Base-by-base conservation (phyloP, 306 rosid genomes). In the Elaeagnus macrophylla region DNA sequence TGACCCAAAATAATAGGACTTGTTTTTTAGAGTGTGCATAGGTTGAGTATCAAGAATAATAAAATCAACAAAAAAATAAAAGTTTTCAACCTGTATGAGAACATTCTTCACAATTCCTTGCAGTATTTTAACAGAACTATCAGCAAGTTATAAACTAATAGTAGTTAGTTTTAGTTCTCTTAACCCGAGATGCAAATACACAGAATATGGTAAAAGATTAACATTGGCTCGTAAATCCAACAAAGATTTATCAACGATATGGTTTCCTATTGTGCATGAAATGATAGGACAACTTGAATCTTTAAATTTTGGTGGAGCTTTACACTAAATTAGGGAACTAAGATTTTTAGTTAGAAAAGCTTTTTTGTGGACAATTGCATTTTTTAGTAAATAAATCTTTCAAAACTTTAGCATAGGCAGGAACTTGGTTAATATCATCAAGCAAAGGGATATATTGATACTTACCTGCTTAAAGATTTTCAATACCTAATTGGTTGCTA, bases 141-240 rank as follows among this genome's bases (percentile, higher is more conserved):
- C 6, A 0, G n/a, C 53, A 1, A 62, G 20, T 0, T 61, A 57
- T 6, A 61, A 6, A 5, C 1, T 39, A 8, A 61, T 1, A 7
- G 42, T 7, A 0, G 42, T 51, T 9, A 8, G 32, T 10, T 51
- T 39, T 1, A 39, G 6, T 12, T 49, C 40, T 1, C 25, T 11
- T 1, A 32, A 10, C 10, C 39, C 15, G 0, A 51, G 42, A 1
- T 62, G 37, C 43, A 19, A 2, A 39, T 50, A 62, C 0, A 52
- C 1, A 42, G 2, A 32, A 25, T 41, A 62, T 1, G 59, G 19
- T 8, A 35, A 9, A 0, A 63, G 7, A 20, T 64, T 64, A 1
- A 45, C 45, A 11, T 35, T 13, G 10, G 61, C 12, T 16, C 69
- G 54, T 3, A 64, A 19, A 37, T 64, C 69, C 2, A 64, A 3